Evolutionary conservation across 371 early-diverging fungal genomes (phyloP).

Genomic region (Basidiobolus meristosporus): DNA sequence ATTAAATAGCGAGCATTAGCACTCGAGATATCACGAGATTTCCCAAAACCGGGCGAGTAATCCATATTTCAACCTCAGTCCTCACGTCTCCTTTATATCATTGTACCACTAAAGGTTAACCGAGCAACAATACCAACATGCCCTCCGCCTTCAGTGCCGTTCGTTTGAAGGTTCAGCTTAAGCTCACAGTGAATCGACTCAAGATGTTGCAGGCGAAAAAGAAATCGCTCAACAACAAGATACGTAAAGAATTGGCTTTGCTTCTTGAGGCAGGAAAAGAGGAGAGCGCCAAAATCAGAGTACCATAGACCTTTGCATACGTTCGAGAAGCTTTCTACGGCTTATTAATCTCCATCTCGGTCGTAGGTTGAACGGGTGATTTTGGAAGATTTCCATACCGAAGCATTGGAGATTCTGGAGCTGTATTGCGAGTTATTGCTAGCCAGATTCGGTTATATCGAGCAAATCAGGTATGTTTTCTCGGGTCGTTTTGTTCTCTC

Average conservation of each 20-base stretch:
- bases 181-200: slow-evolving; percentile 64
- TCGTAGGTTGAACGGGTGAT: slow-evolving; percentile 67
- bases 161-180: slow-evolving; percentile 68
- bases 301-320: too few relatives aligned
- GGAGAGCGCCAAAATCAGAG: slow-evolving; percentile 73
- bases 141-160: slow-evolving; percentile 26
- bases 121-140: not conserved
- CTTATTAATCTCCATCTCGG: not conserved
- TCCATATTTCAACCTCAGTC: too few relatives aligned
- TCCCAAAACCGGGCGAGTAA: too few relatives aligned
- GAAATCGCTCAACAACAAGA: slow-evolving; percentile 42
- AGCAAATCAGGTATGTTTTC: slow-evolving; percentile 42
- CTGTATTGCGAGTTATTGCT: slow-evolving; percentile 74
- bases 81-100: too few relatives aligned
- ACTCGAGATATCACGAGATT: too few relatives aligned
- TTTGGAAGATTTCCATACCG: slow-evolving; percentile 73
- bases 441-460: slow-evolving; percentile 74
- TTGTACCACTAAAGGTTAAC: not conserved
- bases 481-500: not conserved
- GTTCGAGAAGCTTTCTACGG: not conserved
- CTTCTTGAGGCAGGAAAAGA: slow-evolving; percentile 66
- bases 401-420: slow-evolving; percentile 82
- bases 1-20: too few relatives aligned
- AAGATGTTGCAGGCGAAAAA: slow-evolving; percentile 81
- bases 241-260: slow-evolving; percentile 62